Conservation (phyloP, 2,329 filamentous ascomycete species). For the Pseudocercospora vitis region DNA sequence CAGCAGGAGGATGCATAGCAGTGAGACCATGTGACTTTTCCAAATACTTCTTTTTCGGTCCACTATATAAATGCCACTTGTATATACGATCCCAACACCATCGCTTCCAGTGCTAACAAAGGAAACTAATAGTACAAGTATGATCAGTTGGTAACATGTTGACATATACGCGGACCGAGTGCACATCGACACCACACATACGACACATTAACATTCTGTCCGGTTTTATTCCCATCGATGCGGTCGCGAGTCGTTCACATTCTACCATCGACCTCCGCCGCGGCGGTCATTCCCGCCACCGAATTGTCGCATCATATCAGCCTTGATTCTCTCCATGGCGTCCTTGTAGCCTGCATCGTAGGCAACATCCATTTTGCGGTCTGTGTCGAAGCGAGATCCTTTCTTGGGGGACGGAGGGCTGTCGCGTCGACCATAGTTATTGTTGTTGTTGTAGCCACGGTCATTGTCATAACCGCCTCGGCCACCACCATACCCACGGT, state of each 20-base stretch:
- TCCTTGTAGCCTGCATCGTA: slow-evolving; percentile 30
- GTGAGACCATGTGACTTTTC: neutral
- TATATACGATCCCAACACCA: neutral
- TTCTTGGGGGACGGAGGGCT: slow-evolving; percentile 7
- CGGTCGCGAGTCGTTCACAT: neutral
- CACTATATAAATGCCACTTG: neutral
- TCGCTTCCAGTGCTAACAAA: neutral
- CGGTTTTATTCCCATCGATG: neutral
- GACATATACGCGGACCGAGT: neutral
- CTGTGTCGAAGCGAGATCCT: slow-evolving; percentile 22
- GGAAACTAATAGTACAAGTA: slow-evolving; percentile 1
- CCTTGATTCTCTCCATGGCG: slow-evolving; percentile 29
- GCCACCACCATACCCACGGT: neutral
- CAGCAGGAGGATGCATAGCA: neutral
- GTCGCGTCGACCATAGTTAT: slow-evolving; percentile 8
- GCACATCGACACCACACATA: neutral
- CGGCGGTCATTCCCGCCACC: neutral
- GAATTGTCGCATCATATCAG: slow-evolving; percentile 27
- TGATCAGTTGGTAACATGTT: slow-evolving; percentile 1
- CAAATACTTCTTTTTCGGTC: neutral
- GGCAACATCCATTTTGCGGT: slow-evolving; percentile 29
- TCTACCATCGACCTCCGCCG: neutral
- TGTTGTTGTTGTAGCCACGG: slow-evolving; percentile 2
- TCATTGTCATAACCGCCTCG: slow-evolving; percentile 2
- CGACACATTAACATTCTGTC: slow-evolving; percentile 1